Conservation (phyloP, 1,139 yeast genomes). For the Scheffersomyces titani region DNA sequence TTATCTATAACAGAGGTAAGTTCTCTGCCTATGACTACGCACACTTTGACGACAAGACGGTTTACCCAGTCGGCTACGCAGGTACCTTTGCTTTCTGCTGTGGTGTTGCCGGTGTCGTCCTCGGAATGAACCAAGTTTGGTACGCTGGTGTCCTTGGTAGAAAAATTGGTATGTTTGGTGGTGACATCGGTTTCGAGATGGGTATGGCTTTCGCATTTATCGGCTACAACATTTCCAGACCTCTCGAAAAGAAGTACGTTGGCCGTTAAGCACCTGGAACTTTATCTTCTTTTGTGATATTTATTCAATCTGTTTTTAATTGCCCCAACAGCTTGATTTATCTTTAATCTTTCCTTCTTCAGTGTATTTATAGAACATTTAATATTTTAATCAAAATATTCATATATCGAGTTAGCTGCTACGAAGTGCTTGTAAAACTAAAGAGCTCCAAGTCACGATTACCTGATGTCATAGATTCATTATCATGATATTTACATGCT, state of each 20-base stretch:
- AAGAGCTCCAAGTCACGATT: not conserved
- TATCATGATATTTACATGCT: not conserved
- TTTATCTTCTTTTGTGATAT: not conserved
- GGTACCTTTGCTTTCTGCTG: conserved; percentile 76
- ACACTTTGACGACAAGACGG: conserved; percentile 55
- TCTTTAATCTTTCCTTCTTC: not conserved
- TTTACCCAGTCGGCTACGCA: conserved; percentile 74
- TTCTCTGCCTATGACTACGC: conserved; percentile 60
- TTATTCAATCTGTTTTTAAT: not conserved
- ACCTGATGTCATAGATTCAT: not conserved
- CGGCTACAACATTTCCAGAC: conserved; percentile 61
- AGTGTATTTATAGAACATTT: not conserved
- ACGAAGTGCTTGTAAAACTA: not conserved
- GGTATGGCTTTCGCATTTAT: conserved; percentile 70
- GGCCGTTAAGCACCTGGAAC: conserved; percentile 39
- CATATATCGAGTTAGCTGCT: not conserved
- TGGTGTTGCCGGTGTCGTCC: conserved; percentile 82
- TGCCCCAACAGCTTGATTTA: not conserved
- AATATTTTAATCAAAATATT: not conserved
- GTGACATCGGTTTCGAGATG: conserved; percentile 86
- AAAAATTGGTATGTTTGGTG: conserved; percentile 67
- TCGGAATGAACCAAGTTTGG: conserved; percentile 89
- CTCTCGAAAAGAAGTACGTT: conserved; percentile 67
- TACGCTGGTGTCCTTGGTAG: conserved; percentile 69
- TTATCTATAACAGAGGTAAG: conserved; percentile 67